Percentiles rank a stretch among this genome's conserved stretches.
Conservation (phyloP, 2,329 filamentous ascomycete species). For the Xenoacremonium recifei region DNA sequence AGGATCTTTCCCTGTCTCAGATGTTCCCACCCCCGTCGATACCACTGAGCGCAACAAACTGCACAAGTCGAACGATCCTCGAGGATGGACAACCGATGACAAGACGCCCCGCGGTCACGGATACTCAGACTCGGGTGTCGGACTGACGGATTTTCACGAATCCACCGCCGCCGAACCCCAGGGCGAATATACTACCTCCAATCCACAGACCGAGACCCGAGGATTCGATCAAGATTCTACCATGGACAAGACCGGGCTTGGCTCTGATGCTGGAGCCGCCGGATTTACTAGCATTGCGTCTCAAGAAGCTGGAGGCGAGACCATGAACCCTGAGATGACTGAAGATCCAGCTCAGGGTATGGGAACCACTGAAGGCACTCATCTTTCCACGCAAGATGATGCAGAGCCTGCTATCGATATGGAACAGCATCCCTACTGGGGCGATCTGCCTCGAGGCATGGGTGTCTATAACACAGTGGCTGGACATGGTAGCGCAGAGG, state of each 20-base stretch:
- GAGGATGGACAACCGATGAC: conserved; percentile 10
- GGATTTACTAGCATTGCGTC: neutral
- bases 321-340: conserved; percentile 1
- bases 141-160: conserved; percentile 6
- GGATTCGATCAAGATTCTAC: too few species aligned
- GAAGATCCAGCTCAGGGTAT: conserved; percentile 3
- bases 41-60: conserved; percentile 12
- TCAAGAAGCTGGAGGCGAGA: conserved; percentile 3
- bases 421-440: conserved; percentile 19
- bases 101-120: conserved; percentile 6
- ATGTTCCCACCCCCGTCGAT: conserved; percentile 13
- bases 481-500: neutral
- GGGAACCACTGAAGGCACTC: neutral
- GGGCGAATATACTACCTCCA: too few species aligned
- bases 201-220: too few species aligned
- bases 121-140: conserved; percentile 14
- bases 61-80: conserved; percentile 19
- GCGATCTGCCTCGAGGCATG: conserved; percentile 9
- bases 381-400: too few species aligned
- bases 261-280: neutral
- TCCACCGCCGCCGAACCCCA: conserved; percentile 2
- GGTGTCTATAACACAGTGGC: conserved; percentile 7
- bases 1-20: conserved; percentile 15
- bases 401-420: neutral
- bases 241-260: neutral